A percentile compares a stretch with the other conserved stretches of the same genome.
Conservation (phyloP, 2,329 filamentous ascomycete genomes). For the Fusarium fujikuroi region DNA sequence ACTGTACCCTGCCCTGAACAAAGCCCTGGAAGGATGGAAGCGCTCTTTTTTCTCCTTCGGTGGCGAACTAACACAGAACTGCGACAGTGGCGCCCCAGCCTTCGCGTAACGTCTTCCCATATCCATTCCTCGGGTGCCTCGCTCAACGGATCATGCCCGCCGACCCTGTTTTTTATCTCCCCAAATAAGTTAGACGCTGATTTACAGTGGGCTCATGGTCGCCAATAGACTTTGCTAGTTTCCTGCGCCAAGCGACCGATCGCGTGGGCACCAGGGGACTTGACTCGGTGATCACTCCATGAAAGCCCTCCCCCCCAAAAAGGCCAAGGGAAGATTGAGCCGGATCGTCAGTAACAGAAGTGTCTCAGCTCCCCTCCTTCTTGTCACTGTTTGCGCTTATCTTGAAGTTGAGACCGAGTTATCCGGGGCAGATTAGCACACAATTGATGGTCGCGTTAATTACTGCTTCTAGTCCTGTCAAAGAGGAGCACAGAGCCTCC, state of each 20-base stretch:
- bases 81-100: background rate
- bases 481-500: background rate
- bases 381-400: background rate
- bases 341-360: background rate
- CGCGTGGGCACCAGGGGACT: constrained; percentile 15
- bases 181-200: background rate
- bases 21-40: background rate
- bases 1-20: background rate
- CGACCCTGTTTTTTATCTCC: background rate
- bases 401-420: background rate
- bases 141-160: background rate
- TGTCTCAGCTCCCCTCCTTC: background rate
- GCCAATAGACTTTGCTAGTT: constrained; percentile 21
- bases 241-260: constrained; percentile 10
- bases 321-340: background rate
- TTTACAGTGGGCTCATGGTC: background rate
- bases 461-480: background rate
- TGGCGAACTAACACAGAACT: background rate
- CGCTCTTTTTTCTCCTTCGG: background rate
- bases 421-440: background rate
- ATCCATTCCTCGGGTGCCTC: constrained; percentile 7
- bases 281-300: constrained; percentile 23
- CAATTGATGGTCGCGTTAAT: background rate
- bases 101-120: background rate
- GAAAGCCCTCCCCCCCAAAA: background rate